Evolutionary conservation across 306 rosid genomes (phyloP).

Genomic region (Cicer yamashitae): DNA sequence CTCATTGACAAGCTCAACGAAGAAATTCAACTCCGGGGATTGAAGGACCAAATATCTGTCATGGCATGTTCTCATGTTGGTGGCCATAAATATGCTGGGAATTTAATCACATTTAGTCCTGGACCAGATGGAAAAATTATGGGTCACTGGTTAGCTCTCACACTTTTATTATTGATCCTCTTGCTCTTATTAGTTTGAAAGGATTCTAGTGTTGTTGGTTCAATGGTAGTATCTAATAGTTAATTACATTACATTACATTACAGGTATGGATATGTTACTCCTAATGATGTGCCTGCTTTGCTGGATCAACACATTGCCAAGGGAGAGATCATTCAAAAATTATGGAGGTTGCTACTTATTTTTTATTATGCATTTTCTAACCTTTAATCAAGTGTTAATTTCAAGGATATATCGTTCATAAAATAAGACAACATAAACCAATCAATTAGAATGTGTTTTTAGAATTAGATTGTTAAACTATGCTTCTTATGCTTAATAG

Average conservation of each 20-base stretch:
- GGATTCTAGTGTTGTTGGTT: slow-evolving; percentile 19
- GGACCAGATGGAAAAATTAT: slow-evolving; percentile 68
- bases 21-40: slow-evolving; percentile 70
- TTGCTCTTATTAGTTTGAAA: not conserved
- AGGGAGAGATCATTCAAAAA: slow-evolving; percentile 76
- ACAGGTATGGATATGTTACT: slow-evolving; percentile 95
- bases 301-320: slow-evolving; percentile 83
- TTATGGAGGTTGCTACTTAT: slow-evolving; percentile 80
- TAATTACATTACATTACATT: not conserved
- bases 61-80: slow-evolving; percentile 85
- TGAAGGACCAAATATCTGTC: slow-evolving; percentile 68
- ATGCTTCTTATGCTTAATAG: not conserved
- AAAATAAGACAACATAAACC: not conserved
- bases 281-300: slow-evolving; percentile 82
- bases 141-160: slow-evolving; percentile 81
- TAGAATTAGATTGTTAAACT: not conserved
- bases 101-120: slow-evolving; percentile 74
- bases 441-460: not conserved
- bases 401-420: slow-evolving; percentile 18
- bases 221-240: slow-evolving; percentile 16
- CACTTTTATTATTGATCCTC: not conserved
- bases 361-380: slow-evolving; percentile 25
- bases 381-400: slow-evolving; percentile 5
- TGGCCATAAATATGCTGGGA: slow-evolving; percentile 96
- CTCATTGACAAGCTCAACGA: slow-evolving; percentile 68